Conservation (phyloP, 2,329 filamentous ascomycete species). For the Tolypocladium guangdongense region DNA sequence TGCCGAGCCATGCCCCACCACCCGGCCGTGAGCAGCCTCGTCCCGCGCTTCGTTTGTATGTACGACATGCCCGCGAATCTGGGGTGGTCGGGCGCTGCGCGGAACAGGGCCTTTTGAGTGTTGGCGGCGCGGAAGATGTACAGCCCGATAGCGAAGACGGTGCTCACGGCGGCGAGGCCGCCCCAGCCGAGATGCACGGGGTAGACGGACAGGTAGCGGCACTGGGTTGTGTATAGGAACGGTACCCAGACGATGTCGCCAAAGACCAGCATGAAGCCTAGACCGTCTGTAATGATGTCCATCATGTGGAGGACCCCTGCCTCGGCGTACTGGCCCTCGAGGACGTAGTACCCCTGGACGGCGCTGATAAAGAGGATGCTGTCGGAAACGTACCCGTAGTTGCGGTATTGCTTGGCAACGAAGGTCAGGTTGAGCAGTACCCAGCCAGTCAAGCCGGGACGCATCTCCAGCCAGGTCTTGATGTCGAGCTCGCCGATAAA, state of each 20-base stretch:
- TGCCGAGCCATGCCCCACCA: conserved; percentile 89
- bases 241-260: conserved; percentile 87
- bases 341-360: conserved; percentile 69
- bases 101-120: conserved; percentile 88
- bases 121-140: conserved; percentile 83
- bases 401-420: conserved; percentile 75
- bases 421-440: conserved; percentile 72
- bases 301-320: conserved; percentile 79
- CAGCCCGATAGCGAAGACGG: conserved; percentile 58
- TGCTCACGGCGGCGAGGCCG: conserved; percentile 52
- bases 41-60: conserved; percentile 72
- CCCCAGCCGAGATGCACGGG: conserved; percentile 60
- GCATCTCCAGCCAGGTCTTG: conserved; percentile 76
- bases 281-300: conserved; percentile 81
- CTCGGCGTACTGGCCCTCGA: conserved; percentile 79
- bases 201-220: conserved; percentile 70
- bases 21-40: conserved; percentile 66
- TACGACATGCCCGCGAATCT: conserved; percentile 65
- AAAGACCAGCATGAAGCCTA: conserved; percentile 86
- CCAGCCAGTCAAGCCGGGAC: conserved; percentile 81
- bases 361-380: conserved; percentile 67
- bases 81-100: conserved; percentile 70
- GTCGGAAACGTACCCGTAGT: conserved; percentile 69
- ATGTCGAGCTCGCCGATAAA: conserved; percentile 76
- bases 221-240: conserved; percentile 73